Percentiles rank a stretch among this genome's conserved stretches.
Conservation (phyloP, 257 asterid species). For the Solanum arcanum region DNA sequence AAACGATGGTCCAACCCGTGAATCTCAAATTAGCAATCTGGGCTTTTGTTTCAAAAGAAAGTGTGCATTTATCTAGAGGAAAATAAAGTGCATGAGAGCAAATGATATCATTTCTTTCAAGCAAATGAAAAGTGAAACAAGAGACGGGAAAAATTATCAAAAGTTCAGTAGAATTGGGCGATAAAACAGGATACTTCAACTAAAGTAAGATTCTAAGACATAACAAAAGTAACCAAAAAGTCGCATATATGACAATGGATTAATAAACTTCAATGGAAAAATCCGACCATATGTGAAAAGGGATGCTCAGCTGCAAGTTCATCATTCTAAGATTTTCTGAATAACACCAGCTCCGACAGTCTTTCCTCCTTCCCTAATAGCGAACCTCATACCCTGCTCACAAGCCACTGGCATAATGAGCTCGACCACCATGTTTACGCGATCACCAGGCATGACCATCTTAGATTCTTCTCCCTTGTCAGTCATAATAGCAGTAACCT, state of each 20-base stretch:
- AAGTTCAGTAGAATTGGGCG: conserved; percentile 12
- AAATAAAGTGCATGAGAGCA: not conserved
- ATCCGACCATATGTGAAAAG: not conserved
- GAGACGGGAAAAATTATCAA: not conserved
- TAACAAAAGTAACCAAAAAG: conserved; percentile 1
- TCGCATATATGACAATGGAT: conserved; percentile 1
- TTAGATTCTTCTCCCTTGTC: conserved; percentile 67
- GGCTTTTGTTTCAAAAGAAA: not conserved
- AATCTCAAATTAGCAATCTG: not conserved
- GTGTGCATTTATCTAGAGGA: not conserved
- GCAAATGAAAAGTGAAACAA: not conserved
- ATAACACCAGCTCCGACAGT: conserved; percentile 96
- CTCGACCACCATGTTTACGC: conserved; percentile 93
- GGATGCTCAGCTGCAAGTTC: not conserved
- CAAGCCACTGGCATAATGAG: conserved; percentile 89
- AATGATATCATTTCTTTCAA: not conserved
- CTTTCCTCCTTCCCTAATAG: conserved; percentile 93
- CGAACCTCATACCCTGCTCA: conserved; percentile 97
- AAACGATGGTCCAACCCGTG: not conserved
- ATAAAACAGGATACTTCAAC: conserved; percentile 18
- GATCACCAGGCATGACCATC: conserved; percentile 99
- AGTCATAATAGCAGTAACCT: conserved; percentile 24
- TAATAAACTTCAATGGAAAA: not conserved
- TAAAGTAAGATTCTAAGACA: conserved; percentile 17
- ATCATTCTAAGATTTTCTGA: conserved; percentile 61